phyloP scores from a whole-genome alignment of 2,329 filamentous ascomycete species.

The Cryphonectria japonica region DNA sequence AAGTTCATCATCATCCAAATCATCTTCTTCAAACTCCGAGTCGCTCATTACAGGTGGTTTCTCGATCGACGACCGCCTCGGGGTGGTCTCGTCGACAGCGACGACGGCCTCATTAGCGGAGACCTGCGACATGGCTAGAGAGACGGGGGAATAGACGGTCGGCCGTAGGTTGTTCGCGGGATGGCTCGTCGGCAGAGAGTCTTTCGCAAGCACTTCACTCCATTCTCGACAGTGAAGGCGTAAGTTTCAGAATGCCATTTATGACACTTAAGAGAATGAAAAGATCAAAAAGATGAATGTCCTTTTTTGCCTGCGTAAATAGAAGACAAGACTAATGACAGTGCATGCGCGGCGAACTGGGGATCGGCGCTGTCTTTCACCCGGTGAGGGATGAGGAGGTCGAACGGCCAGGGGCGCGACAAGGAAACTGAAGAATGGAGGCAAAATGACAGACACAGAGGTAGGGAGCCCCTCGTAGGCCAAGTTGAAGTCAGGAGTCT shows the following conservation, averaged over 20 bases:
- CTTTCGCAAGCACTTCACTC: constrained; percentile 13
- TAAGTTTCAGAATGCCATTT: background rate
- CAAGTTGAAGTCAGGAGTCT: background rate
- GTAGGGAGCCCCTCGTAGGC: background rate
- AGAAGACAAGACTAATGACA: background rate
- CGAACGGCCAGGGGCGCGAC: background rate
- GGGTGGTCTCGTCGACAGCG: constrained; percentile 26
- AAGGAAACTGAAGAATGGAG: background rate
- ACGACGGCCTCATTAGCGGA: constrained; percentile 26
- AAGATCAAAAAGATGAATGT: background rate
- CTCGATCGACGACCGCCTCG: constrained; percentile 39
- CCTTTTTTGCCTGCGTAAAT: background rate
- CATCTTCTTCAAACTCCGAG: constrained; percentile 25
- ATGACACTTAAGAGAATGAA: background rate
- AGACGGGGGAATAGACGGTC: constrained; percentile 1
- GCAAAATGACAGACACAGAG: background rate
- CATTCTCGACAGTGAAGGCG: constrained; percentile 19
- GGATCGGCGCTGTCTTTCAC: background rate
- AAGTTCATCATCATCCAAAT: constrained; percentile 26
- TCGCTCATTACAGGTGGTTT: constrained; percentile 39
- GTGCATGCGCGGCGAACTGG: background rate
- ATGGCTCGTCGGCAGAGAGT: constrained; percentile 1
- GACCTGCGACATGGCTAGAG: constrained; percentile 32
- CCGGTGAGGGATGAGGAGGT: background rate
- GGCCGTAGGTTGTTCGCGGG: constrained; percentile 1